A percentile compares a stretch with the other conserved stretches of the same genome.
phyloP scores from a whole-genome alignment of 176 grass and related monocot species.

The Coix lacrymajobi region DNA sequence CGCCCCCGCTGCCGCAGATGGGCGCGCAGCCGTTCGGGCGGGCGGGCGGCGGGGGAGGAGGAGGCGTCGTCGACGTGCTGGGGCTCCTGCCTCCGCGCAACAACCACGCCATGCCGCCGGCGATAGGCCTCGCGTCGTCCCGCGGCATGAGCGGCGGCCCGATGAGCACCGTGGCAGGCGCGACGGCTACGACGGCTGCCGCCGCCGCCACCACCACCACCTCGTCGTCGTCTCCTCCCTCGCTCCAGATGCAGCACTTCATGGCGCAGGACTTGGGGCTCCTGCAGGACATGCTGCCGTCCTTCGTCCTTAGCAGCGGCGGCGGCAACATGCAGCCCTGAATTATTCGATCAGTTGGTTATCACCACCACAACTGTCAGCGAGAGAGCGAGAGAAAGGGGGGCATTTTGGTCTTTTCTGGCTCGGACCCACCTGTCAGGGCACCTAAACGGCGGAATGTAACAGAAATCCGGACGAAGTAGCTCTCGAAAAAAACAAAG shows the following conservation, averaged over 20 bases:
- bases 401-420: no score
- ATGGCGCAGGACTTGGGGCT: slow-evolving; percentile 69
- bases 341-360: background rate
- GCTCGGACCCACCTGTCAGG: no score
- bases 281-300: slow-evolving; percentile 83
- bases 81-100: slow-evolving; percentile 21
- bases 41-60: background rate
- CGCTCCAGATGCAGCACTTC: slow-evolving; percentile 64
- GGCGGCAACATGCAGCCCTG: slow-evolving; percentile 21
- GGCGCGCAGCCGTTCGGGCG: slow-evolving; percentile 28
- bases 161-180: background rate
- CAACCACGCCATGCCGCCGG: background rate
- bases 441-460: no score
- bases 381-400: no score
- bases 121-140: background rate
- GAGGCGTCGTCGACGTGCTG: slow-evolving; percentile 33
- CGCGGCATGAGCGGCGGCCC: slow-evolving; percentile 22
- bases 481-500: no score
- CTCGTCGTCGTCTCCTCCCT: background rate
- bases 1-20: slow-evolving; percentile 23
- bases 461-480: no score
- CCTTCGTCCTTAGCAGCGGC: slow-evolving; percentile 42
- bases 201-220: background rate
- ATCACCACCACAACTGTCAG: no score
- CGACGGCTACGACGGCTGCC: background rate